These are phyloP conservation scores for Lycium barbarum DNA, from an alignment of 257 asterid genomes.

Conservation along the genomic window DNA sequence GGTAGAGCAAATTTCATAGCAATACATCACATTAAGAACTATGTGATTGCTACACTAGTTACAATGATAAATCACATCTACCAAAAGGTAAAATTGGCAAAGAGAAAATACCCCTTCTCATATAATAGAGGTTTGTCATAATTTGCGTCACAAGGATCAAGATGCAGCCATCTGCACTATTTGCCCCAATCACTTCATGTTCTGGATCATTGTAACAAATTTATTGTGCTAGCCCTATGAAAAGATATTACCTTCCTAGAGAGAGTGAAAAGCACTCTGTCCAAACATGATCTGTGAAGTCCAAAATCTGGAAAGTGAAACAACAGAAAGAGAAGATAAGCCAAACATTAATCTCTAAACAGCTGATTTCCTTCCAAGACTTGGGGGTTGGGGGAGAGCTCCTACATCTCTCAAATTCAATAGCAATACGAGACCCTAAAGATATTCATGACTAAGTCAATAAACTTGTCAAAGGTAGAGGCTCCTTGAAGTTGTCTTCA, in stretches of 20 bases:
- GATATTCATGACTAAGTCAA: constrained; percentile 9
- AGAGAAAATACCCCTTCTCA: constrained; percentile 84
- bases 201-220: constrained; percentile 33
- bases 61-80: constrained; percentile 6
- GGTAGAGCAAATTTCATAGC: background rate
- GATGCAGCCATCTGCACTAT: constrained; percentile 97
- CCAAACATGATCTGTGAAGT: constrained; percentile 98
- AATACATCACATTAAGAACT: background rate
- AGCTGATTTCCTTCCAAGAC: background rate
- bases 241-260: constrained; percentile 67
- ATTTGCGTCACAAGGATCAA: constrained; percentile 98
- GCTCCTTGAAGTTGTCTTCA: background rate
- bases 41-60: background rate
- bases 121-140: constrained; percentile 88
- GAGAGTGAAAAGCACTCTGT: constrained; percentile 89
- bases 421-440: background rate
- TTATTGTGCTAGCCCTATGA: constrained; percentile 24
- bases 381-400: background rate
- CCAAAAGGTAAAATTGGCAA: constrained; percentile 25
- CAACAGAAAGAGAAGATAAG: constrained; percentile 28
- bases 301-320: constrained; percentile 62
- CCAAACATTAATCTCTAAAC: background rate
- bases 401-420: background rate
- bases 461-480: constrained; percentile 14
- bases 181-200: constrained; percentile 30